Conservation (phyloP, 306 rosid species). For the Mucuna pruriens region DNA sequence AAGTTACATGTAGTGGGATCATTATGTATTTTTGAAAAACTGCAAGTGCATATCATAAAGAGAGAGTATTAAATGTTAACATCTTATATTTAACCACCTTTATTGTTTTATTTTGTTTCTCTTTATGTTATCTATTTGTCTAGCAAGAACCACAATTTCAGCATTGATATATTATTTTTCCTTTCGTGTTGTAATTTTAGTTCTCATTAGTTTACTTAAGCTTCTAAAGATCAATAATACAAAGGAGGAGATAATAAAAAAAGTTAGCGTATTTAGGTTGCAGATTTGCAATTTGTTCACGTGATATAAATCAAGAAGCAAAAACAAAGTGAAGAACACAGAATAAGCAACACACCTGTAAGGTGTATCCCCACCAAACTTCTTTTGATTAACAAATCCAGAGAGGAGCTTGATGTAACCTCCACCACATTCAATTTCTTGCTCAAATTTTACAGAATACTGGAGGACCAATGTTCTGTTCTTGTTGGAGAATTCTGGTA, state of each 20-base stretch:
- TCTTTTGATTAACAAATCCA: slow-evolving; percentile 96
- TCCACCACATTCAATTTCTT: slow-evolving; percentile 98
- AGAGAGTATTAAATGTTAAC: background rate
- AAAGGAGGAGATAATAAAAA: background rate
- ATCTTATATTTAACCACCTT: background rate
- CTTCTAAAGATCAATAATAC: background rate
- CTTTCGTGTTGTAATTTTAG: background rate
- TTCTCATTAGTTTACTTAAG: slow-evolving; percentile 15
- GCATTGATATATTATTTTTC: background rate
- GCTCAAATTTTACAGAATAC: slow-evolving; percentile 88
- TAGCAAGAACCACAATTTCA: background rate
- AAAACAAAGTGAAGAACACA: slow-evolving; percentile 15
- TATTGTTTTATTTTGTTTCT: background rate
- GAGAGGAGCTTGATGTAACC: slow-evolving; percentile 95
- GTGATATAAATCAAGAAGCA: background rate
- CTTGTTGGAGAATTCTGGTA: slow-evolving; percentile 84
- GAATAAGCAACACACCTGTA: slow-evolving; percentile 68
- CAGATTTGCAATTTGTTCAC: slow-evolving; percentile 3
- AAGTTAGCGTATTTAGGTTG: slow-evolving; percentile 1
- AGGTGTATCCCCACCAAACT: slow-evolving; percentile 97
- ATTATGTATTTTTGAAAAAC: background rate
- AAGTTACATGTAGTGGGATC: background rate
- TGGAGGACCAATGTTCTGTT: slow-evolving; percentile 88
- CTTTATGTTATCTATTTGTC: background rate
- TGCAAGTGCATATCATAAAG: background rate